Evolutionary conservation across 768 basidiomycete genomes (phyloP), one percentile per base, ranked within the genome.

Genomic region (Harrya chromipes): DNA sequence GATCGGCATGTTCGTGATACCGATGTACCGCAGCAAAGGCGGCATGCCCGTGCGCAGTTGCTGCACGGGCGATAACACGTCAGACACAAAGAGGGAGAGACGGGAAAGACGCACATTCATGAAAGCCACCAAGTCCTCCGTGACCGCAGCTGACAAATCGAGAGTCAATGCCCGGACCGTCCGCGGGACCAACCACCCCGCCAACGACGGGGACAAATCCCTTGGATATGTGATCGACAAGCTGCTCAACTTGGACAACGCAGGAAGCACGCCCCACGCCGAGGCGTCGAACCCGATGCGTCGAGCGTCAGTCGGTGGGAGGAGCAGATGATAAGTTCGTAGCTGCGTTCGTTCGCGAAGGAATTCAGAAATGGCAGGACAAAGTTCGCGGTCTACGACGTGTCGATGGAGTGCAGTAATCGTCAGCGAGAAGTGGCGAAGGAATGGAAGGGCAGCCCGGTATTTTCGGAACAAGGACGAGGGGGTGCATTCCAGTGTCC

Each of bases 221-320:
- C 71, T 68, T 2, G 86, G 85, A 57, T 86, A 79, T 5, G 79
- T 80, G 46, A 86, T 83, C 44, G 72, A 75, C 47, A 88, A 62
- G 34, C 73, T 75, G n/a, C 67, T 74, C 43, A 89, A 63, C 12
- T 71, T 71, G 16, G 68, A 64, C 21, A 89, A 65, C 6, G 75
- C 75, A 0, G 85, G 85, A 10, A 89, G 69, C 8, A 87, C 80
- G 10, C 85, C 85, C 85, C 84, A 87, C 7, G 81, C 73, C 1
- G 81, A 77, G 0, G 85, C 82, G 53, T 86, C 82, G 55, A 84
- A 87, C 23, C 86, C 86, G 10, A 83, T 73, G 7, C 74, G 71
- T 52, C 70, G 71, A 55, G 79, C 77, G 42, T 79, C 76, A 14
- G 62, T 60, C 6, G 61, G 60, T 4, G 74, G 67, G 2, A 74